A percentile compares a stretch with the other conserved stretches of the same genome.
phyloP scores from a whole-genome alignment of 306 rosid genomes.

The Dryas octopetala region DNA sequence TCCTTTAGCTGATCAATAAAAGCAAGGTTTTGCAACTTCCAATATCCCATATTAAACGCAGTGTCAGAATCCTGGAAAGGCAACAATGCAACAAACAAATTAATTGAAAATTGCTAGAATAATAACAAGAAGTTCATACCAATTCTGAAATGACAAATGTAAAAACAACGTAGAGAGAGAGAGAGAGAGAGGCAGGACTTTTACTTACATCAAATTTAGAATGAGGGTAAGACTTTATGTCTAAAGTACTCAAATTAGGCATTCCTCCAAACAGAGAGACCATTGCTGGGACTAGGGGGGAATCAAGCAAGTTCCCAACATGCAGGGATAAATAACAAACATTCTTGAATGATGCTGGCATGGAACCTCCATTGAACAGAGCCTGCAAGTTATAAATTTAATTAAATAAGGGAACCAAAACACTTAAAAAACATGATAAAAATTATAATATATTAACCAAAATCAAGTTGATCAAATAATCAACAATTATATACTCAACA shows the following conservation, averaged over 20 bases:
- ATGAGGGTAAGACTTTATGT: not conserved
- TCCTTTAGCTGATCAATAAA: not conserved
- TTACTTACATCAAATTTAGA: not conserved
- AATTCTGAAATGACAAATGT: not conserved
- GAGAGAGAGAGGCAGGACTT: not conserved
- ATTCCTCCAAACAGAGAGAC: not conserved
- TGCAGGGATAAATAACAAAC: not conserved
- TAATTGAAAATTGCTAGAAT: not conserved
- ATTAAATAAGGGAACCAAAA: too few species aligned
- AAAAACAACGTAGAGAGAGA: too few species aligned
- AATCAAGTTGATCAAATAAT: too few species aligned
- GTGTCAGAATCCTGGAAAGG: not conserved
- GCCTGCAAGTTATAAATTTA: not conserved
- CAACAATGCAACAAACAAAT: not conserved
- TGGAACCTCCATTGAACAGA: not conserved
- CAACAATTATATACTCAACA: too few species aligned
- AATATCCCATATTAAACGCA: not conserved
- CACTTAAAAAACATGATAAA: not conserved
- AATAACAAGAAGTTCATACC: not conserved
- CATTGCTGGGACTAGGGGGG: not conserved
- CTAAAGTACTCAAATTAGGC: not conserved
- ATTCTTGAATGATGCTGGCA: not conserved
- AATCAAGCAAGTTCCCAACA: not conserved
- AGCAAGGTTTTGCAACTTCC: not conserved
- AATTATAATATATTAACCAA: not conserved